Percentiles rank a stretch among this genome's conserved stretches.
phyloP scores from a whole-genome alignment of 2,329 filamentous ascomycete genomes.

The Aspergillus niger region DNA sequence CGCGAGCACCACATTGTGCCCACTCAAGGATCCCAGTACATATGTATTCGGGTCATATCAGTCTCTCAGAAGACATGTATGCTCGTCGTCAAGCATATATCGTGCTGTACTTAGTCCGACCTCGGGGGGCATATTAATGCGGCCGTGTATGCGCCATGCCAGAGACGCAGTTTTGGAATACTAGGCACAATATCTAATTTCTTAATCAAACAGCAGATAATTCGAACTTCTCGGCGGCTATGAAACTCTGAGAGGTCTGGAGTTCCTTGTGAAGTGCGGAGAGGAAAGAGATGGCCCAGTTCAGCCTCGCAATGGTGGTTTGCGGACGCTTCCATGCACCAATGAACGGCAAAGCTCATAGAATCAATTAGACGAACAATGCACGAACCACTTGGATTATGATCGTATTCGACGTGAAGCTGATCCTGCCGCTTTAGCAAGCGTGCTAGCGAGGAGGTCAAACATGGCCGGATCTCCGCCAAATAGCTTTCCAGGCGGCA shows the following conservation, averaged over 20 bases:
- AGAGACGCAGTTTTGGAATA: neutral
- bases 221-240: too few species aligned
- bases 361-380: too few species aligned
- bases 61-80: neutral
- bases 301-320: neutral
- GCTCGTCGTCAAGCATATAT: slow-evolving; percentile 13
- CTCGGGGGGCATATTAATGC: slow-evolving; percentile 6
- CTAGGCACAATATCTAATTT: neutral
- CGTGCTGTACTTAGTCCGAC: neutral
- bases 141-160: neutral
- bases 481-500: too few species aligned
- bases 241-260: neutral
- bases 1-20: slow-evolving; percentile 12
- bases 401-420: too few species aligned
- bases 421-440: too few species aligned
- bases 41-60: slow-evolving; percentile 1
- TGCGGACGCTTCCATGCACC: neutral
- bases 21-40: slow-evolving; percentile 2
- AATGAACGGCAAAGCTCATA: neutral
- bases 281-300: neutral
- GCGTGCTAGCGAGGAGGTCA: too few species aligned
- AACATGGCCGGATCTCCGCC: too few species aligned
- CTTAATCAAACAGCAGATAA: neutral
- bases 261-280: neutral
- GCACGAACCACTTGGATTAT: too few species aligned